Base-by-base conservation (phyloP, 2,329 filamentous ascomycete genomes). In the Diplodia scrobiculata region DNA sequence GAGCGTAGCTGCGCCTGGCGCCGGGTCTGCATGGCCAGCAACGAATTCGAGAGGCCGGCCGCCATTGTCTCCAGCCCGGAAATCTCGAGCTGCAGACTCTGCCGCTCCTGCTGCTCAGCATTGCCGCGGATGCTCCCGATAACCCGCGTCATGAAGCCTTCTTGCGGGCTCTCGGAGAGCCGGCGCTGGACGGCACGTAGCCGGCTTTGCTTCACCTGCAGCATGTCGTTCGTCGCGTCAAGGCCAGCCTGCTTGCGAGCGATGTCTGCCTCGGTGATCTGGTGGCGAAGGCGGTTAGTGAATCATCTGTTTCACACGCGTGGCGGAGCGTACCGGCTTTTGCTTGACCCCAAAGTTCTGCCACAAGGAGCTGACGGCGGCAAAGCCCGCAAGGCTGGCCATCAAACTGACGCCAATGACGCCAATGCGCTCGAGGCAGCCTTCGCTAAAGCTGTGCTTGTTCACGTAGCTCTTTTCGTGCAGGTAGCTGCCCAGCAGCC, bases 361-460 rank as follows among this genome's bases (percentile, higher is more conserved):
- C 91, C 92, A 96, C 1, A 92, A 87, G 1, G 90, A 89, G 27
- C 90, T 93, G 38, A 96, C 90, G n/a, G 91, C 91, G 5, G 92
- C 92, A 72, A 96, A 96, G 0, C 92, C 92, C 6, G 91, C 91
- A n/a, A 96, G 81, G 14, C 93, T 84, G 17, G 91, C 92, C 91
- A 96, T 96, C 63, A 95, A 79, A 55, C 89, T 88, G 66, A 95
- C 92, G 3, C 92, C 92, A 68, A 96, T 91, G 48, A 96, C 89
- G 13, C 91, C 92, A 29, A 96, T 87, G 52, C 92, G 76, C 70
- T 86, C 84, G 53, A 87, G 73, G 71, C 84, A 86, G 36, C 83
- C 84, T 71, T 86, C 83, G 54, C 81, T 83, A 63, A 87, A 80
- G 27, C 77, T 79, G 66, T 82, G 78, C 13, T 78, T 71, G 53